Evolutionary conservation across 176 grass and related monocot genomes (phyloP).

Genomic region (Juncus inflexus): DNA sequence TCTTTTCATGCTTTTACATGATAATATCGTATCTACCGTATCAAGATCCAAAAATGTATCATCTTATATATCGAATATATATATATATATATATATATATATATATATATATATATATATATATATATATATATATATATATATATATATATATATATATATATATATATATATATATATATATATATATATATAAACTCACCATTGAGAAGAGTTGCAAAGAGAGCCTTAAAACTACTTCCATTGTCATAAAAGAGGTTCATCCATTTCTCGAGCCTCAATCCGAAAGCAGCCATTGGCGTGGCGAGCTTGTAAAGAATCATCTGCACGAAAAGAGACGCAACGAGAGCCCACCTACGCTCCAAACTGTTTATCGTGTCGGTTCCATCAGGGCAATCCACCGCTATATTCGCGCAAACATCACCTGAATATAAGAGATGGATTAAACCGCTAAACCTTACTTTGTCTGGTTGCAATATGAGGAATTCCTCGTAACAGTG

Average conservation of each 20-base stretch:
- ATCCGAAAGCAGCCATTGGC: slow-evolving; percentile 54
- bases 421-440: slow-evolving; percentile 46
- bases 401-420: slow-evolving; percentile 35
- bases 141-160: too few relatives aligned
- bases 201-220: slow-evolving; percentile 47
- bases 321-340: slow-evolving; percentile 57
- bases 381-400: slow-evolving; percentile 46
- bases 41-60: too few relatives aligned
- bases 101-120: too few relatives aligned
- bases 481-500: slow-evolving; percentile 35
- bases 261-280: slow-evolving; percentile 50
- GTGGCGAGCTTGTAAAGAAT: slow-evolving; percentile 43
- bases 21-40: too few relatives aligned
- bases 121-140: too few relatives aligned
- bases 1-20: too few relatives aligned
- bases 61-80: too few relatives aligned
- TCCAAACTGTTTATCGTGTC: slow-evolving; percentile 30
- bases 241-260: slow-evolving; percentile 63
- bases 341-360: slow-evolving; percentile 48
- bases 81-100: too few relatives aligned
- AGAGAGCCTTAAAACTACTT: slow-evolving; percentile 32
- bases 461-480: slow-evolving; percentile 54
- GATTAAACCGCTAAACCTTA: slow-evolving; percentile 30
- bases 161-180: too few relatives aligned
- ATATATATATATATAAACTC: not conserved